A percentile compares a stretch with the other conserved stretches of the same genome.
Evolutionary conservation across 2,329 filamentous ascomycete species (phyloP).

Genomic region (Sporothrix globosa): DNA sequence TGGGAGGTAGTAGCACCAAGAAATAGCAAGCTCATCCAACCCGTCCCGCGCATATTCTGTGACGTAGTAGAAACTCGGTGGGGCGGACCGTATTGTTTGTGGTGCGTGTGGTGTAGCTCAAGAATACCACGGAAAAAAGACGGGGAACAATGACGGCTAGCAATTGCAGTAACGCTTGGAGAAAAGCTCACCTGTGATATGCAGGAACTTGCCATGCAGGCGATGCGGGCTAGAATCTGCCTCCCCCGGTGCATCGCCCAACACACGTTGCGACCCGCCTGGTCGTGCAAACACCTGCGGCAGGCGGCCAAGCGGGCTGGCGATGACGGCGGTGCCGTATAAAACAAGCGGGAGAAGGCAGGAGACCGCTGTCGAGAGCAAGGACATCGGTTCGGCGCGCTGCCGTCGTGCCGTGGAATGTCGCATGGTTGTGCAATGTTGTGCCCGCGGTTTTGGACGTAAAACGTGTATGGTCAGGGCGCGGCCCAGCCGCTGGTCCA

Average conservation of each 20-base stretch:
- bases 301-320: conserved; percentile 37
- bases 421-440: conserved; percentile 8
- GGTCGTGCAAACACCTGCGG: conserved; percentile 26
- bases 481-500: conserved; percentile 11
- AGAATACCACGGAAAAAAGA: neutral
- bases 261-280: conserved; percentile 35
- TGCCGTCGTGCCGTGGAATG: conserved; percentile 17
- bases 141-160: neutral
- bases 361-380: neutral
- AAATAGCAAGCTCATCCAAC: too few species aligned
- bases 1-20: too few species aligned
- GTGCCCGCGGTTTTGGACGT: neutral
- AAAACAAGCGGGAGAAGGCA: conserved; percentile 15
- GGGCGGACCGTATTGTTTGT: neutral
- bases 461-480: neutral
- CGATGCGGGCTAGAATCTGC: conserved; percentile 45
- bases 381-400: neutral
- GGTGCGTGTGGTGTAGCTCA: neutral
- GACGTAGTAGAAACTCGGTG: neutral
- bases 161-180: neutral
- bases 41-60: neutral
- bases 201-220: conserved; percentile 76
- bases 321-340: conserved; percentile 37
- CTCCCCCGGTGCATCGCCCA: conserved; percentile 31
- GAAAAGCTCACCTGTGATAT: conserved; percentile 73